Evolutionary conservation across 148 eudicot species (phyloP).

Genomic region (Vaccinium darrowii): DNA sequence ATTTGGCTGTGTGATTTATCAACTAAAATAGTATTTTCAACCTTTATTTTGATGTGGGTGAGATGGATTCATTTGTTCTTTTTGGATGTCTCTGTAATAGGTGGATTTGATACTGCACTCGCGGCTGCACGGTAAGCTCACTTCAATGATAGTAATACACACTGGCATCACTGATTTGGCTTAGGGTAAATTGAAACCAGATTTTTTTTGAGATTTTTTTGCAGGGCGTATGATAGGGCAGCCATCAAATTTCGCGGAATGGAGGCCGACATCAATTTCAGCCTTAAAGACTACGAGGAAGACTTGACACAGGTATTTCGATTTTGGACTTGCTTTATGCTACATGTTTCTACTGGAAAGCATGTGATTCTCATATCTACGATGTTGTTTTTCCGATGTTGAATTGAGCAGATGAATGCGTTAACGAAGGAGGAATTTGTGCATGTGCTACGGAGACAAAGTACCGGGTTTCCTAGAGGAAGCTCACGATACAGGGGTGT

Average conservation of each 20-base stretch:
- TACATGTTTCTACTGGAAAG: neutral
- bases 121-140: conserved; percentile 90
- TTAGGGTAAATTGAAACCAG: neutral
- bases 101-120: conserved; percentile 99
- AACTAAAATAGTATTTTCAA: neutral
- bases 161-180: neutral
- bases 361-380: neutral
- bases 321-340: neutral
- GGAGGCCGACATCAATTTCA: conserved; percentile 94
- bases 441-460: conserved; percentile 90
- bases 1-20: neutral
- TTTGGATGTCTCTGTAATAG: conserved; percentile 29
- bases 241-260: conserved; percentile 91
- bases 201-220: neutral
- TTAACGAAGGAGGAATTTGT: conserved; percentile 96
- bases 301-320: conserved; percentile 79
- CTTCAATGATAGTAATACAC: neutral
- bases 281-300: conserved; percentile 70
- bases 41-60: conserved; percentile 8
- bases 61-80: neutral
- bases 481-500: conserved; percentile 96
- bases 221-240: conserved; percentile 96
- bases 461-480: conserved; percentile 94
- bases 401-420: conserved; percentile 61
- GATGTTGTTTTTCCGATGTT: neutral